Conservation (phyloP, 495 filamentous ascomycete species). For the Durotheca rogersii region DNA sequence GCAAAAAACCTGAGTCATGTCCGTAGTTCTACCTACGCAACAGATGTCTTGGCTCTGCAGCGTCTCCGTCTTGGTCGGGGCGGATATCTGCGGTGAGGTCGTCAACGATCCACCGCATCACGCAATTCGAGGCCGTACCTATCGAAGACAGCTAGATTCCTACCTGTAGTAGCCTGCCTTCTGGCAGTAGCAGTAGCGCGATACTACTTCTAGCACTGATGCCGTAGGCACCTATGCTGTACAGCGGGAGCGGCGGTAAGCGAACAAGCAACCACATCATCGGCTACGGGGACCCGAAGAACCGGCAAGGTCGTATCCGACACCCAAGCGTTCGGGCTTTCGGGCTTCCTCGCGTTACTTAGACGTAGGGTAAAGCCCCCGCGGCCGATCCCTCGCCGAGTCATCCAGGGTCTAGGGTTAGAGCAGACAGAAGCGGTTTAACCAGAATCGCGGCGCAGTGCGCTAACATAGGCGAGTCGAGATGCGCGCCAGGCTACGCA, state of each 20-base stretch:
- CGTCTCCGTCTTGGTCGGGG: neutral
- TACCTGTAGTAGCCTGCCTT: neutral
- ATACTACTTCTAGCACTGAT: too few relatives aligned
- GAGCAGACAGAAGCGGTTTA: neutral
- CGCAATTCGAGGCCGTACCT: slow-evolving; percentile 5
- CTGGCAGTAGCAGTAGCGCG: too few relatives aligned
- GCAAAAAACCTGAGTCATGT: neutral
- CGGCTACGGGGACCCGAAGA: slow-evolving; percentile 3
- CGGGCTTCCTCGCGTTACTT: too few relatives aligned
- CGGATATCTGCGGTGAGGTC: neutral
- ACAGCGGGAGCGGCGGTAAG: neutral
- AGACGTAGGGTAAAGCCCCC: neutral
- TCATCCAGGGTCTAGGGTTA: neutral
- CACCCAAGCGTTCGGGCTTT: slow-evolving; percentile 2
- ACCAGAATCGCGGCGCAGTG: neutral
- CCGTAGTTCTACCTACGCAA: neutral
- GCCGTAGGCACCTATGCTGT: too few relatives aligned
- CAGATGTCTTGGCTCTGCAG: neutral
- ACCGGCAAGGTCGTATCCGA: slow-evolving; percentile 6
- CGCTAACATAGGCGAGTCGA: neutral
- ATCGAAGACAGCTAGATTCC: neutral
- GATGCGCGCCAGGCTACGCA: neutral
- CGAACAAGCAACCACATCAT: neutral
- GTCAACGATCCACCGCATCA: slow-evolving; percentile 11
- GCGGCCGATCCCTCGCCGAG: slow-evolving; percentile 5